Base-by-base conservation (phyloP, 768 basidiomycete genomes). In the Kwoniella botswanensis region DNA sequence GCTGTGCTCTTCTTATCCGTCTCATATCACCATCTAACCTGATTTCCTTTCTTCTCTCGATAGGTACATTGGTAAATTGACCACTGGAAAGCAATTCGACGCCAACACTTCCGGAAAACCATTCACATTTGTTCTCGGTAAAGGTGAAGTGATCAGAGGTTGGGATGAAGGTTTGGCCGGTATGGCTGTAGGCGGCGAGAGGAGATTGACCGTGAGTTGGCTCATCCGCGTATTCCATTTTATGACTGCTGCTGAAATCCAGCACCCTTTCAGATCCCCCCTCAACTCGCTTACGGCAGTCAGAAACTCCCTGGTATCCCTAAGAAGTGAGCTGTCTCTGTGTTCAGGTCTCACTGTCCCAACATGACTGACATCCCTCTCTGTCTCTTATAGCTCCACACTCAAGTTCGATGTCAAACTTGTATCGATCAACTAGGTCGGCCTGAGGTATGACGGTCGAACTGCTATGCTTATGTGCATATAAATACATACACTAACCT, bases 131-230 rank as follows among this genome's bases (percentile, higher is more conserved):
- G 87, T 84, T 41, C 87, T 98, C 24, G 96, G 95, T 46, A 86
- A 88, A 69, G 93, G 93, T 26, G 91, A 96, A 81, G 96, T 98
- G 63, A 97, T 98, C 84, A 65, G 64, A 63, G 82, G 84, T 57
- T 97, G 95, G 94, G 96, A 98, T 76, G 86, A 92, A 78, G 96
- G 95, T 52, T 87, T 98, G 67, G 89, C 86, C 41, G 96, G 96
- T 43, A 97, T 98, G 94, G 90, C 92, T 76, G 89, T 91, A 52
- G 86, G 86, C 56, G 94, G 95, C 29, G 94, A 98, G 84, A 89
- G 96, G 62, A 85, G 89, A 68, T 86, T 98, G 74, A 89, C 80
- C 26, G 78, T 81, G 71, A 76, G 79, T 73, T 29, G 4, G 43
- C 18, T 18, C 55, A 12, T 43, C 18, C 15, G 52, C 61, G 44